Base-by-base conservation (phyloP, 495 filamentous ascomycete genomes). In the Saxophila tyrrhenica region DNA sequence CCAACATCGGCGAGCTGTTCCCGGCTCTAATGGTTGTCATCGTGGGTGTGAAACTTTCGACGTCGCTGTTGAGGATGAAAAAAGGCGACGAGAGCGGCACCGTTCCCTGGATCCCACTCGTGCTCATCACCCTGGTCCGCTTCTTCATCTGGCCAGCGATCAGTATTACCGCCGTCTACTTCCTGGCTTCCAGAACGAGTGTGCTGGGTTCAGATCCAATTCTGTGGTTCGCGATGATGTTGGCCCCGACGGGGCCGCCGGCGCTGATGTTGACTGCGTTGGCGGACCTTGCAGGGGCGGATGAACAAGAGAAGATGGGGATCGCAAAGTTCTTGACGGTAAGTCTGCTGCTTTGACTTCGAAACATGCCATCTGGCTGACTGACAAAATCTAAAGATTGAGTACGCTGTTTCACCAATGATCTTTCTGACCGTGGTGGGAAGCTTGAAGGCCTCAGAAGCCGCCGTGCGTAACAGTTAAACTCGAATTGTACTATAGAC, bases 171-270 rank as follows among this genome's bases (percentile, higher is more conserved):
- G 19, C 78, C 8, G 75, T 89, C 17, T 89, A 80, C 58, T 53
- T 69, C 0, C 60, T 90, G n/a, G 84, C 79, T 9, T 71, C 69
- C 16, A 74, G 73, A 49, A 87, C 83, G 0, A 54, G 61, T 17
- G 17, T 82, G 8, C 65, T 89, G 1, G 66, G 71, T 8, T 53
- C 70, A 3, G 86, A 90, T 64, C 85, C 86, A 0, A 79, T 90
- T 39, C 63, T 89, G 19, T 89, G 82, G 81, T 89, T 88, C 62
- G 69, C 70, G 9, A 75, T 89, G 74, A 88, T 87, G 83, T 62
- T 88, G 21, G 88, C 89, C 80, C 84, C 86, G 0, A 73, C 75
- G 1, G 85, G 86, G 0, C 85, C 85, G 10, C 78, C 80, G 1
- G 82, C 84, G 0, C 77, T 87, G 76, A 83, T 82, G 52, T 65